Percentiles rank a stretch among this genome's conserved stretches.
phyloP scores from a whole-genome alignment of 2,329 filamentous ascomycete genomes.

The Lecanoromycetidae sp. region DNA sequence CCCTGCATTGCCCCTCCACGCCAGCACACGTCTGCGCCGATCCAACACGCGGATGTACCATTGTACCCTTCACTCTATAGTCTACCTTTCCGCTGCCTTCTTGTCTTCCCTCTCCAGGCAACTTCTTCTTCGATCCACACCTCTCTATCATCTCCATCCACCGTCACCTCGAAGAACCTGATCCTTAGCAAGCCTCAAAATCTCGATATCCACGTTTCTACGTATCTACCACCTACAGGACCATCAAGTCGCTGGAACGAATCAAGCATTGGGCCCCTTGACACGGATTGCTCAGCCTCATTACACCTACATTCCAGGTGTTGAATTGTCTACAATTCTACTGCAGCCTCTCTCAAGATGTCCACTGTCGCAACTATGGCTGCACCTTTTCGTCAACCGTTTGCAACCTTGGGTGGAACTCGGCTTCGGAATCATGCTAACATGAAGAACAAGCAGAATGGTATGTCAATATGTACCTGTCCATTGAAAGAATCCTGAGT shows the following conservation, averaged over 20 bases:
- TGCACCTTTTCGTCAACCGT: slow-evolving; percentile 24
- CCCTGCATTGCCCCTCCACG: slow-evolving; percentile 4
- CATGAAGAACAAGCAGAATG: slow-evolving; percentile 34
- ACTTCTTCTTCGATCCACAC: background rate
- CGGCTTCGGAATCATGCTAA: slow-evolving; percentile 24
- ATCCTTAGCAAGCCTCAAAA: background rate
- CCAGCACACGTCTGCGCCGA: background rate
- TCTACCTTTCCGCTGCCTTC: background rate
- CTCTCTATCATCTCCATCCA: background rate
- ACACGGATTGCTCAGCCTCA: background rate
- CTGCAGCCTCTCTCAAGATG: too few relatives aligned
- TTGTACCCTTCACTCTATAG: slow-evolving; percentile 1
- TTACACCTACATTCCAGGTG: background rate
- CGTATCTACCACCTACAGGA: background rate
- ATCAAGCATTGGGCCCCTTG: background rate
- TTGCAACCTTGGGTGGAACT: slow-evolving; percentile 24
- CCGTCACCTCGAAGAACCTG: background rate
- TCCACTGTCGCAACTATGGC: slow-evolving; percentile 22
- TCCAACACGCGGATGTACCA: slow-evolving; percentile 8
- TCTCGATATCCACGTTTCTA: background rate
- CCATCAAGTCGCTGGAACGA: background rate
- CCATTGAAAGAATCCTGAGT: background rate
- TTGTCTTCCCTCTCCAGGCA: background rate
- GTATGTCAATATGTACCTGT: slow-evolving; percentile 27
- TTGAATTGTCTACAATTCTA: too few relatives aligned